Percentiles rank a stretch among this genome's conserved stretches.
These are phyloP conservation scores for Candida maesae DNA, from an alignment of 805 yeast genomes.

Conservation along the genomic window DNA sequence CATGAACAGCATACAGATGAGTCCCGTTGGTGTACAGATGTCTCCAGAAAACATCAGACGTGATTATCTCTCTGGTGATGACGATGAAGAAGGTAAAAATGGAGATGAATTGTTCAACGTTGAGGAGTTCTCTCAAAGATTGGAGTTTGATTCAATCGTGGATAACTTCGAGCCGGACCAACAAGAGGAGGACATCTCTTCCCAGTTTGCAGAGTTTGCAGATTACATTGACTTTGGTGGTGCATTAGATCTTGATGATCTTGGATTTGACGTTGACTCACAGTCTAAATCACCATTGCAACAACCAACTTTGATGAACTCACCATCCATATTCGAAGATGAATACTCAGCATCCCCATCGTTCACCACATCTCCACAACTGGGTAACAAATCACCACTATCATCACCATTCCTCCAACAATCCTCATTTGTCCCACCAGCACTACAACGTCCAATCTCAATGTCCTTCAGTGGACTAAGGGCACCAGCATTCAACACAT, in stretches of 20 bases:
- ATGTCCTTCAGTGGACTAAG: slow-evolving; percentile 59
- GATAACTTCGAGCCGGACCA: slow-evolving; percentile 6
- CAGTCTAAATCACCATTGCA: slow-evolving; percentile 9
- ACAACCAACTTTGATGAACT: slow-evolving; percentile 17
- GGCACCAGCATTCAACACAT: slow-evolving; percentile 52
- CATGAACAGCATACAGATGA: slow-evolving; percentile 11
- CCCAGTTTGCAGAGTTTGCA: slow-evolving; percentile 42
- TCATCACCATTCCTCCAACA: slow-evolving; percentile 25
- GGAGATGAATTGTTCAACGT: slow-evolving; percentile 26
- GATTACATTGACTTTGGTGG: slow-evolving; percentile 44
- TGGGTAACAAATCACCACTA: slow-evolving; percentile 13
- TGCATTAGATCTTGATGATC: slow-evolving; percentile 34
- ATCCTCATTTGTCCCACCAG: slow-evolving; percentile 15
- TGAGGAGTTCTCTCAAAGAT: slow-evolving; percentile 24
- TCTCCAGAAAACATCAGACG: slow-evolving; percentile 34
- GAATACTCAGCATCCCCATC: slow-evolving; percentile 3
- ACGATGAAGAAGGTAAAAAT: slow-evolving; percentile 19
- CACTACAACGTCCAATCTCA: slow-evolving; percentile 33
- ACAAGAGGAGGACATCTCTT: slow-evolving; percentile 26
- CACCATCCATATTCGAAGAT: slow-evolving; percentile 2
- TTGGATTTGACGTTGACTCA: slow-evolving; percentile 14
- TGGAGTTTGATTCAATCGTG: slow-evolving; percentile 18
- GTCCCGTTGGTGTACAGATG: slow-evolving; percentile 12
- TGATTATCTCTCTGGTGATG: slow-evolving; percentile 13
- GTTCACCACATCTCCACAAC: slow-evolving; percentile 8